These are phyloP conservation scores for Hortaea werneckii DNA, from an alignment of 2,329 filamentous ascomycete species.

Conservation along the genomic window DNA sequence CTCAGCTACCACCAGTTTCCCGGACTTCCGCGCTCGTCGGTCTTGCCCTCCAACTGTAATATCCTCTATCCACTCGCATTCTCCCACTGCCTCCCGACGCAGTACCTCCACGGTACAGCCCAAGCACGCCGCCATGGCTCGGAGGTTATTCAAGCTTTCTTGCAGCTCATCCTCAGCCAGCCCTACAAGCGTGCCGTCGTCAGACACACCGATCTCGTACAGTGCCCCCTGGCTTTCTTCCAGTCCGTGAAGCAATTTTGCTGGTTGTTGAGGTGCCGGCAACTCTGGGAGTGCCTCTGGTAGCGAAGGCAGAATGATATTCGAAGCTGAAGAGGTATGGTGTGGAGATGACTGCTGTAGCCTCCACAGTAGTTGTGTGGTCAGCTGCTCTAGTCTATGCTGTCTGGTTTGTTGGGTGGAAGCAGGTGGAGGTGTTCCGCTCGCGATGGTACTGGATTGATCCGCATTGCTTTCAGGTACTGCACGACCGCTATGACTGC, in stretches of 20 bases:
- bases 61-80: conserved; percentile 62
- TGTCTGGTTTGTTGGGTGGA: conserved; percentile 63
- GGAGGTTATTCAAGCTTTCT: conserved; percentile 76
- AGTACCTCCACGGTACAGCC: conserved; percentile 77
- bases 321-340: conserved; percentile 68
- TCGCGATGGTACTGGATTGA: conserved; percentile 9
- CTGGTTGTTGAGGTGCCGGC: conserved; percentile 43
- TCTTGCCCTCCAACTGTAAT: conserved; percentile 9
- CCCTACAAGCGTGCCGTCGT: conserved; percentile 84
- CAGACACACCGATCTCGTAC: conserved; percentile 93
- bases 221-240: conserved; percentile 88
- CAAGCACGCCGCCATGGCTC: conserved; percentile 83
- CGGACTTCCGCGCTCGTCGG: conserved; percentile 30
- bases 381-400: conserved; percentile 78
- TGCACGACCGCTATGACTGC: conserved; percentile 16
- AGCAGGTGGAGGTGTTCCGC: conserved; percentile 14
- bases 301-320: conserved; percentile 63
- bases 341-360: conserved; percentile 90
- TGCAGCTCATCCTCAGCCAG: conserved; percentile 84
- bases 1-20: conserved; percentile 75
- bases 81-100: conserved; percentile 72
- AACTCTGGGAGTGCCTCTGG: conserved; percentile 57
- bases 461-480: conserved; percentile 7
- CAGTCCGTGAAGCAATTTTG: conserved; percentile 57
- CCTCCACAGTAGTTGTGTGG: conserved; percentile 89